Base-by-base conservation (phyloP, 768 basidiomycete genomes). In the Boletus bicolor region DNA sequence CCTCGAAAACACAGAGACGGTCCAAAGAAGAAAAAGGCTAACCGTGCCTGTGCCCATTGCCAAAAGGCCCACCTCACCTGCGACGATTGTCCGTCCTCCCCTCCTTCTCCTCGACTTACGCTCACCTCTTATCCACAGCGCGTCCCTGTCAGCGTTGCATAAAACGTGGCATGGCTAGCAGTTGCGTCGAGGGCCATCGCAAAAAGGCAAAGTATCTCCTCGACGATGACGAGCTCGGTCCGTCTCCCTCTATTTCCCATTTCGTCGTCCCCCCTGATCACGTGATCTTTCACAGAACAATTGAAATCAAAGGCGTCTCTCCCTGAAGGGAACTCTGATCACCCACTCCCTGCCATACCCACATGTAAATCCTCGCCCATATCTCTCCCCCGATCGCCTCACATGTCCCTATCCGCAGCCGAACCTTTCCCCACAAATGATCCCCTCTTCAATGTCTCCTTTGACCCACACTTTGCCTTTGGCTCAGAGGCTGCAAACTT, bases 1-100 rank as follows among this genome's bases (percentile, higher is more conserved):
- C 72, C 73, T 8, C 77, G 81, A 61, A 88, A 85, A 63, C 76
- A 77, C 69, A 81, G 84, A 68, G 87, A 89, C 52, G 85, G 84
- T 1, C 89, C 88, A 34, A 93, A 90, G 82, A 95, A 94, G 82
- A 95, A 94, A 81, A 94, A 95, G 73, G 93, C 93, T 0, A 91
- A 83, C 64, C 84, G 93, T 45, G 96, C 96, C 46, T 98, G 96
- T 69, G 87, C 91, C 59, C 91, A 93, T 63, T 98, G 96, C 72
- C 95, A 98, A 74, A 96, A 93, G 72, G 93, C 94, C 3, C 96
- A 98, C 73, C 77, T 98, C 62, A 98, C 96, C n/a, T 98, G 96
- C 71, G 95, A 98, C 71, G 96, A 98, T 68, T 85, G 96, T 97
- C 67, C 70, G 91, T 83, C 37, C 10, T 4, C 63, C 47, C 28